These are phyloP conservation scores for Cicer judaicum DNA, from an alignment of 306 rosid species.

Conservation along the genomic window DNA sequence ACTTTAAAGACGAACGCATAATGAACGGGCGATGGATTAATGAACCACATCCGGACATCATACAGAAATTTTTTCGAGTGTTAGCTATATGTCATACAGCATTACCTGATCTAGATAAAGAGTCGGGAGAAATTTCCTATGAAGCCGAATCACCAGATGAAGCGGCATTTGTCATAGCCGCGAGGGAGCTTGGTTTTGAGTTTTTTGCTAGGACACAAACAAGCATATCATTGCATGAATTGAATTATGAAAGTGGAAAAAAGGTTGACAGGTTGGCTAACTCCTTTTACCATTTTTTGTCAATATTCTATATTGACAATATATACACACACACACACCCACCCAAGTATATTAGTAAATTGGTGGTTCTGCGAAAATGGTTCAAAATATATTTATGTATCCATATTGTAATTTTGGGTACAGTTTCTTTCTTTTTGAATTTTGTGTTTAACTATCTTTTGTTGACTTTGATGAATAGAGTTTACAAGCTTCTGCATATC, in stretches of 20 bases:
- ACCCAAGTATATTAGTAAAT: too few relatives aligned
- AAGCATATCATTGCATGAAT: conserved; percentile 68
- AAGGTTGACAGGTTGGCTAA: conserved; percentile 85
- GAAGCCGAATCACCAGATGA: conserved; percentile 96
- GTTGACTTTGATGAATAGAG: conserved; percentile 54
- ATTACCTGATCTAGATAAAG: conserved; percentile 62
- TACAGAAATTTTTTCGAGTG: conserved; percentile 71
- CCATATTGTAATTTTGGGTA: conserved; percentile 10
- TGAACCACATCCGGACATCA: conserved; percentile 66
- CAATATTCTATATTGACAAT: not conserved
- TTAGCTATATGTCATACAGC: conserved; percentile 88
- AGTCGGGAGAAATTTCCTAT: conserved; percentile 63
- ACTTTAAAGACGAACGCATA: conserved; percentile 77
- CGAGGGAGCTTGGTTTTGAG: conserved; percentile 87
- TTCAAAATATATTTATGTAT: not conserved
- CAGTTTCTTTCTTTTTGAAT: conserved; percentile 8
- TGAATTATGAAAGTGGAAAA: conserved; percentile 59
- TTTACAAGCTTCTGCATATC: conserved; percentile 73
- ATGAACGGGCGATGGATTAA: conserved; percentile 76
- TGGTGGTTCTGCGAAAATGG: not conserved
- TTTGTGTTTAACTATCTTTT: conserved; percentile 31
- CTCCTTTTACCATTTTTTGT: conserved; percentile 47
- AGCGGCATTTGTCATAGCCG: conserved; percentile 93
- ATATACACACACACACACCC: too few relatives aligned
- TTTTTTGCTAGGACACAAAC: conserved; percentile 70